Conservation (phyloP, 768 basidiomycete species). For the Lentinula boryana region DNA sequence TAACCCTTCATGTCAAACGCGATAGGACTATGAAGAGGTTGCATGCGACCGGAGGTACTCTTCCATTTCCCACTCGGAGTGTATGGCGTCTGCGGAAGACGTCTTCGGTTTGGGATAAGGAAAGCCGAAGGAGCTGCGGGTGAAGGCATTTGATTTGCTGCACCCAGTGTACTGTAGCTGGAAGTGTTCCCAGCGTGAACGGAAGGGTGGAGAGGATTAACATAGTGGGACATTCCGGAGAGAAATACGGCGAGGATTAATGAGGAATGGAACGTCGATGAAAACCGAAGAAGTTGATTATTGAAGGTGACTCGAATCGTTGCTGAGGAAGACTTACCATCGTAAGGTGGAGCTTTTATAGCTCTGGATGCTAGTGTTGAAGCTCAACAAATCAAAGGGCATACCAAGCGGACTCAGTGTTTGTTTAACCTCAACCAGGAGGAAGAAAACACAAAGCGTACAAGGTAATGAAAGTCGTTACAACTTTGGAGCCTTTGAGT, state of each 20-base stretch:
- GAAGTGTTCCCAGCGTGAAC: not conserved
- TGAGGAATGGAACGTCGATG: not conserved
- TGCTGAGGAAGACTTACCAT: not conserved
- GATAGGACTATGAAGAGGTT: constrained; percentile 21
- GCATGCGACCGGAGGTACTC: constrained; percentile 14
- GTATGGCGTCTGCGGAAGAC: constrained; percentile 28
- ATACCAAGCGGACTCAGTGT: not conserved
- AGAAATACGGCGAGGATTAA: not conserved
- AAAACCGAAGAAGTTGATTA: not conserved
- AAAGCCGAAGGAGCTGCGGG: constrained; percentile 15
- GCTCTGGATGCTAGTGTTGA: not conserved
- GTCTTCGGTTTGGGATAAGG: constrained; percentile 23
- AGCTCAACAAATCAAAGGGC: not conserved
- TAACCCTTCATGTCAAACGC: constrained; percentile 38
- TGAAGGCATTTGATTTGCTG: not conserved
- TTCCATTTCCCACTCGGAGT: constrained; percentile 20
- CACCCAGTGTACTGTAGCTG: not conserved
- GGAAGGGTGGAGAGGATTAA: not conserved
- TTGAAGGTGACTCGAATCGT: not conserved
- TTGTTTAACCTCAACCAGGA: not conserved
- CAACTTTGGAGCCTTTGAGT: not conserved
- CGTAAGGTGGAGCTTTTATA: not conserved
- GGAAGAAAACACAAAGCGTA: not conserved
- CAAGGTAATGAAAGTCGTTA: not conserved
- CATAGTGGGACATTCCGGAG: not conserved